Evolutionary conservation across 805 yeast species (phyloP), one percentile per base, ranked within the genome.

Genomic region (Wickerhamomyces tratensis): DNA sequence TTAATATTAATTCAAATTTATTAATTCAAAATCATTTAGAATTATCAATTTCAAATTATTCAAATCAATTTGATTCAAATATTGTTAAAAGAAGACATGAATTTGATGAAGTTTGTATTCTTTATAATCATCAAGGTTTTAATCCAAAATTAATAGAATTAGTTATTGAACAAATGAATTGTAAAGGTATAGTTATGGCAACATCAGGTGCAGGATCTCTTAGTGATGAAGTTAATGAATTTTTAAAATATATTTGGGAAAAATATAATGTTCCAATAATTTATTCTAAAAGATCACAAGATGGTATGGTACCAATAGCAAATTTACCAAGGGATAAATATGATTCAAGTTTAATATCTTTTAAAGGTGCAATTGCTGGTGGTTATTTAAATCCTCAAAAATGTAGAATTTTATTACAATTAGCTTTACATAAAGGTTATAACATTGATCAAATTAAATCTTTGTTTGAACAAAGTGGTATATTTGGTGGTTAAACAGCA

Each of bases 151-250:
- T 79, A 13, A 63, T 80, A 5, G 67, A 67, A 31, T 47, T 76
- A 13, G 69, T 74, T 0, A 66, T 73, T 8, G 67, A 68, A 30
- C 65, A 68, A 15, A 52, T 73, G 50, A 59, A 59, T 26, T 69
- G 70, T 26, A 65, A 68, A 37, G 87, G 86, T 7, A 54, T 81
- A 13, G 78, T 81, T 1, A 61, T 80, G 40, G 87, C 86, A 1
- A 76, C 84, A 3, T 74, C 79, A 71, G 87, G 87, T 34, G 84
- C 86, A 1, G 87, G 87, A 1, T 76, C 83, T 2, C 57, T 80
- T 59, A 67, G 77, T 26, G 73, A 69, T 5, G 61, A 54, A 13
- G 74, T 80, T 3, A 75, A 74, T 47, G 63, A 65, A 37, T 58
- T 61, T n/a, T 53, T 71, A 37, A 61, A 66, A 29, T 60, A 64